Conservation (phyloP, 1,139 yeast genomes). For the Martiniozyma asiatica region DNA sequence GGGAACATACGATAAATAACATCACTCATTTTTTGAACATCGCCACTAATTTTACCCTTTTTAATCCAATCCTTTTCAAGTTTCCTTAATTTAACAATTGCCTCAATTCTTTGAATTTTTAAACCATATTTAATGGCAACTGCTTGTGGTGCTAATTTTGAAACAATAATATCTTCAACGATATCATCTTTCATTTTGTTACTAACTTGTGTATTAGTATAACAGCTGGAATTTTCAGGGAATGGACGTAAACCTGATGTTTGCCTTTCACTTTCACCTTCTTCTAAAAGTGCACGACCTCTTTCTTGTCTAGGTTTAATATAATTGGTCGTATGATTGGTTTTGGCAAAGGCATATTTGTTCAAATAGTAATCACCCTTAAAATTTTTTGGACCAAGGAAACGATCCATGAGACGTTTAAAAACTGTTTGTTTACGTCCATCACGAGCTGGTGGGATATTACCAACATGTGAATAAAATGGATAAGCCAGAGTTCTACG, state of each 20-base stretch:
- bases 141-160: constrained; percentile 51
- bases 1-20: constrained; percentile 79
- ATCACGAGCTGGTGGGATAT: constrained; percentile 30
- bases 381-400: constrained; percentile 73
- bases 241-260: constrained; percentile 49
- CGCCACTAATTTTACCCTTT: constrained; percentile 39
- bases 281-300: constrained; percentile 28
- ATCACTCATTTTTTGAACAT: constrained; percentile 42
- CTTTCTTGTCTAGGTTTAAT: constrained; percentile 46
- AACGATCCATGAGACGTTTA: constrained; percentile 33
- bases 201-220: constrained; percentile 52
- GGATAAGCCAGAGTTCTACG: constrained; percentile 39
- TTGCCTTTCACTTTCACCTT: constrained; percentile 5
- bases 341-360: constrained; percentile 65
- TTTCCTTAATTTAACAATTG: constrained; percentile 53
- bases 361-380: constrained; percentile 75
- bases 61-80: constrained; percentile 53
- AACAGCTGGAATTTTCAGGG: constrained; percentile 60
- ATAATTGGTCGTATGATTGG: constrained; percentile 64
- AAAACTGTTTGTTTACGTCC: constrained; percentile 30
- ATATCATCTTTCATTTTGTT: constrained; percentile 49
- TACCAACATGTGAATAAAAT: constrained; percentile 29
- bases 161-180: constrained; percentile 40
- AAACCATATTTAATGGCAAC: constrained; percentile 73
- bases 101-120: constrained; percentile 78